These are phyloP conservation scores for Coemansia reversa DNA, from an alignment of 192 early-diverging fungal species.

Conservation along the genomic window DNA sequence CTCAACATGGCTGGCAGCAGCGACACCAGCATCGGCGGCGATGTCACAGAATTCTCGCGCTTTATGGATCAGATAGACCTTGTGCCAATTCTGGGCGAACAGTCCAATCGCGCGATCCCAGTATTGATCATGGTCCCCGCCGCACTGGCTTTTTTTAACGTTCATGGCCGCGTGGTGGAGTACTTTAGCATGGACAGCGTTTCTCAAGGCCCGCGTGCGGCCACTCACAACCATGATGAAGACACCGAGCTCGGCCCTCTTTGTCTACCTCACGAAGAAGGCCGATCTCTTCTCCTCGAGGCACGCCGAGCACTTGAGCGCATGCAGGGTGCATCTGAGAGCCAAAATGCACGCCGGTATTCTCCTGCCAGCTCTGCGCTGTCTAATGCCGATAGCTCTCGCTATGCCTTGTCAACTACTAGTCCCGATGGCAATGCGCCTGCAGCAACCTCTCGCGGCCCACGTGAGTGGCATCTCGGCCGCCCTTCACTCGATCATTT, in stretches of 20 bases:
- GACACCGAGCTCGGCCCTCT: slow-evolving; percentile 43
- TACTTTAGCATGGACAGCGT: slow-evolving; percentile 56
- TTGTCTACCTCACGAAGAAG: slow-evolving; percentile 49
- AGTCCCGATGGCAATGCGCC: slow-evolving; percentile 11
- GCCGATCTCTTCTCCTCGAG: slow-evolving; percentile 44
- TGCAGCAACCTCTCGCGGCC: slow-evolving; percentile 10
- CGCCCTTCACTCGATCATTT: slow-evolving; percentile 37
- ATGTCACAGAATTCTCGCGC: slow-evolving; percentile 57
- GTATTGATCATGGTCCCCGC: slow-evolving; percentile 81
- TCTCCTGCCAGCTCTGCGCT: slow-evolving; percentile 26
- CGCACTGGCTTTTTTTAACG: slow-evolving; percentile 71
- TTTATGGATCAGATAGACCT: slow-evolving; percentile 83
- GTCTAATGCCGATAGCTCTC: slow-evolving; percentile 20
- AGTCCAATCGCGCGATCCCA: slow-evolving; percentile 86
- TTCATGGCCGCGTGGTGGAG: slow-evolving; percentile 78
- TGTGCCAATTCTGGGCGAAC: slow-evolving; percentile 85
- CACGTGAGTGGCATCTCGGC: slow-evolving; percentile 49
- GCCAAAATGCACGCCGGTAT: slow-evolving; percentile 15
- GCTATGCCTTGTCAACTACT: slow-evolving; percentile 10
- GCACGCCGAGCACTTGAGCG: slow-evolving; percentile 48
- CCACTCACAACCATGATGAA: slow-evolving; percentile 24
- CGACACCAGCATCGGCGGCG: slow-evolving; percentile 49
- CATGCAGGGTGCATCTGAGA: slow-evolving; percentile 26
- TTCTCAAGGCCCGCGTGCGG: slow-evolving; percentile 6
- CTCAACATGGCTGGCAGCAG: slow-evolving; percentile 61